Conservation (phyloP, 306 rosid genomes). For the Betula pendula region DNA sequence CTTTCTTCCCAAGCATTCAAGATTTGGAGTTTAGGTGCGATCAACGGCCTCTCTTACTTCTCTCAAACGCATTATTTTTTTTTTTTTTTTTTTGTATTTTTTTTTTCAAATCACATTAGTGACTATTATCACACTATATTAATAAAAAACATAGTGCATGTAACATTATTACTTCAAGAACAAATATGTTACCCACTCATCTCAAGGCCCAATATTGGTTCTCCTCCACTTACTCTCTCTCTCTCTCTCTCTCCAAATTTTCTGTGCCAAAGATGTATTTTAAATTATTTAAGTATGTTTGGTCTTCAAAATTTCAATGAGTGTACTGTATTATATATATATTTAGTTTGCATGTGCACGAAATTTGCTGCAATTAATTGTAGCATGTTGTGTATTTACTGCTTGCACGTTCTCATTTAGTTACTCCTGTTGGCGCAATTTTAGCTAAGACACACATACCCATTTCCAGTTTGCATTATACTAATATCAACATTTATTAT, state of each 20-base stretch:
- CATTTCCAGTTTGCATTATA: conserved; percentile 38
- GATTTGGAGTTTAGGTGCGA: too few species aligned
- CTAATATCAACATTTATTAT: conserved; percentile 42
- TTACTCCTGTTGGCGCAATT: conserved; percentile 55
- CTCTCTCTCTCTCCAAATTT: conserved; percentile 32
- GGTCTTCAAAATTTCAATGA: conserved; percentile 28
- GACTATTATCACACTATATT: too few species aligned
- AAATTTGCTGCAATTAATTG: conserved; percentile 48
- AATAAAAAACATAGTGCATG: too few species aligned
- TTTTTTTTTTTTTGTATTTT: too few species aligned
- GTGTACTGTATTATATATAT: conserved; percentile 7
- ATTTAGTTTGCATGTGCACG: conserved; percentile 43
- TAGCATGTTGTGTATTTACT: conserved; percentile 55
- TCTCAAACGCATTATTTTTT: too few species aligned
- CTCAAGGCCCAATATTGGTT: too few species aligned
- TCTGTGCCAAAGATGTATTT: conserved; percentile 43
- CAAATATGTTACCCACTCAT: neutral
- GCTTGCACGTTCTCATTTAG: conserved; percentile 57
- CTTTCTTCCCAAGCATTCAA: too few species aligned
- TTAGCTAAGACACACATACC: conserved; percentile 50
- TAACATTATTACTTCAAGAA: too few species aligned
- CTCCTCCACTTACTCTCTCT: too few species aligned
- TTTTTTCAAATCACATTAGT: too few species aligned
- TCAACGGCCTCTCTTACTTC: too few species aligned
- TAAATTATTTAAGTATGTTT: conserved; percentile 31